Percentiles rank a stretch among this genome's conserved stretches.
Conservation (phyloP, 495 filamentous ascomycete species). For the Penicillium waksmanii region DNA sequence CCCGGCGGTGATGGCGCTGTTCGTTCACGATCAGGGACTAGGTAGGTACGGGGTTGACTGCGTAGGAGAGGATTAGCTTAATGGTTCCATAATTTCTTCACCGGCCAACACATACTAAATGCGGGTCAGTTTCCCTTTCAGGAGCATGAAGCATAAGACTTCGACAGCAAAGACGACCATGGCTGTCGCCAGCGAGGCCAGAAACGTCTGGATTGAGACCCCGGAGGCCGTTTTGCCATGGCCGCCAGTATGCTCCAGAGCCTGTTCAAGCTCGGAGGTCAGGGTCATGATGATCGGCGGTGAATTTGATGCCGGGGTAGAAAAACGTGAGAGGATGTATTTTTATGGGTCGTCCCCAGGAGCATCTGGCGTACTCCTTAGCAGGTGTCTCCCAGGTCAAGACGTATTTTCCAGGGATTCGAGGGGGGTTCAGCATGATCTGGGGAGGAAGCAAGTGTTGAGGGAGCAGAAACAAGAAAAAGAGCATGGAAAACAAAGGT, state of each 20-base stretch:
- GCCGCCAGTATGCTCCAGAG: slow-evolving; percentile 43
- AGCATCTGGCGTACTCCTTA: slow-evolving; percentile 2
- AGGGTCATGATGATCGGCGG: slow-evolving; percentile 31
- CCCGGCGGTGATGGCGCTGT: slow-evolving; percentile 72
- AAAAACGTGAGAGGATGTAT: background rate
- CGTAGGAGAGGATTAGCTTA: slow-evolving; percentile 5
- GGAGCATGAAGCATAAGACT: slow-evolving; percentile 72
- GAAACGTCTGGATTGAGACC: slow-evolving; percentile 59
- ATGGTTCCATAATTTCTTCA: slow-evolving; percentile 5
- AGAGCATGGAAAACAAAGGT: slow-evolving; percentile 21
- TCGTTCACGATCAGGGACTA: slow-evolving; percentile 86
- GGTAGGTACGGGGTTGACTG: slow-evolving; percentile 85
- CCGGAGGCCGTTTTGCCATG: slow-evolving; percentile 51
- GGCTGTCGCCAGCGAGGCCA: slow-evolving; percentile 75
- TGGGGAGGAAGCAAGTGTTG: background rate
- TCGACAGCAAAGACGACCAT: slow-evolving; percentile 78
- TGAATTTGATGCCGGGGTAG: background rate
- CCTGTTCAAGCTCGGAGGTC: slow-evolving; percentile 37
- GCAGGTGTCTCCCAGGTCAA: slow-evolving; percentile 7
- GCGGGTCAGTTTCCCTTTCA: slow-evolving; percentile 76
- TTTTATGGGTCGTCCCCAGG: background rate
- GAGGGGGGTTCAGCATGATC: background rate
- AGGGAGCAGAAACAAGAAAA: slow-evolving; percentile 13
- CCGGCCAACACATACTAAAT: slow-evolving; percentile 70
- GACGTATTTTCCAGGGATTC: background rate